Percentiles rank a stretch among this genome's conserved stretches.
Evolutionary conservation across 2,329 filamentous ascomycete genomes (phyloP).

Genomic region (Hypoxylon sp.): DNA sequence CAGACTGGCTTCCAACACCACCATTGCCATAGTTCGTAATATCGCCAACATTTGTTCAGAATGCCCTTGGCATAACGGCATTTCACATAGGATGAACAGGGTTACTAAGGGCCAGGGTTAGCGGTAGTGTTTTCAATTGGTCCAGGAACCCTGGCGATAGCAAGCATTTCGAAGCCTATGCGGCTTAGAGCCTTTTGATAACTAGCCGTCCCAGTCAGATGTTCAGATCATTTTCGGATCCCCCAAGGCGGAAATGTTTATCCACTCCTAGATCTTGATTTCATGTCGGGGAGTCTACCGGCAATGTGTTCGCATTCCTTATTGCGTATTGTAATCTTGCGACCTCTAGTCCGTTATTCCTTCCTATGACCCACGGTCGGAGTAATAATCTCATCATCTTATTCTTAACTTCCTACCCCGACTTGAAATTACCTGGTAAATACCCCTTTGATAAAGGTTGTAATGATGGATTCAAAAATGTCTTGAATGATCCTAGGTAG

Average conservation of each 20-base stretch:
- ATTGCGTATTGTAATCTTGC: neutral
- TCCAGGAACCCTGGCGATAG: constrained; percentile 19
- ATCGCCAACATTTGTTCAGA: constrained; percentile 12
- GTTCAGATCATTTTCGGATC: constrained; percentile 34
- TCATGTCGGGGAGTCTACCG: constrained; percentile 9
- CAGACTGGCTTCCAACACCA: constrained; percentile 11
- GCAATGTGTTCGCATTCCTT: constrained; percentile 22
- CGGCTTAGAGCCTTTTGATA: constrained; percentile 28
- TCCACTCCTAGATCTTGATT: constrained; percentile 22
- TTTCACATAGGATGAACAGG: constrained; percentile 27
- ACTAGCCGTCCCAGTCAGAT: constrained; percentile 38
- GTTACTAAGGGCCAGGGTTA: constrained; percentile 23
- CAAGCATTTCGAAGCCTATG: constrained; percentile 23
- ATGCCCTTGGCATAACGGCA: constrained; percentile 24
- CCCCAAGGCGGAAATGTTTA: constrained; percentile 26
- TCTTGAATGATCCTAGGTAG: constrained; percentile 31
- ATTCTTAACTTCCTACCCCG: constrained; percentile 5
- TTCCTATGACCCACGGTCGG: constrained; percentile 3
- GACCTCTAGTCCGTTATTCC: constrained; percentile 7
- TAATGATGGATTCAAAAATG: constrained; percentile 23
- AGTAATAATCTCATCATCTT: constrained; percentile 11
- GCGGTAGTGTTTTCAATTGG: constrained; percentile 29
- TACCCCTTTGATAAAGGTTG: constrained; percentile 21
- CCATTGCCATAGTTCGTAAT: constrained; percentile 14
- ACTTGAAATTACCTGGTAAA: constrained; percentile 1